Evolutionary conservation across 1,139 yeast genomes (phyloP), one percentile per base, ranked within the genome.

Genomic region (Debaryomyces fabryi): DNA sequence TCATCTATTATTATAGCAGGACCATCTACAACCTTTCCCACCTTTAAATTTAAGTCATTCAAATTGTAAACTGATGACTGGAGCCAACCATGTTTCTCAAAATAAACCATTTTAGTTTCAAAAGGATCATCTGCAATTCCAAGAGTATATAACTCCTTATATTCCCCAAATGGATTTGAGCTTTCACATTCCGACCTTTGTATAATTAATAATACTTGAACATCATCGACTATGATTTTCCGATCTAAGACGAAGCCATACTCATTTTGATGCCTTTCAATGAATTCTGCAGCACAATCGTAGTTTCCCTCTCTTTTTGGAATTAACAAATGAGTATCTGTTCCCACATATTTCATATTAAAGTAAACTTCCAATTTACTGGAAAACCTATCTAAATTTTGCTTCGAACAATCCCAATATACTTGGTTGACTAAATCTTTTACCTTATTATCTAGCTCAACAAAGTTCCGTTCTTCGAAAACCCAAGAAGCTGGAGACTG

Each of bases 1-100:
- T 81, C 81, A 64, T 88, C 96, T 12, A 88, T 84, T 50, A 88
- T 74, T 54, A 88, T 80, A 0, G 91, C 89, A 3, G 96, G 96
- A 0, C 96, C 96, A 2, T 50, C 34, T 6, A 87, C 63, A 13
- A 65, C 57, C 7, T 75, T 65, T 3, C 91, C 91, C 8, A 75
- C 53, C 3, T 59, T 50, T 45, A 86, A 63, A 4, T 69, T 68
- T 45, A 87, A 63, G 4, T 69, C 67, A n/a, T 74, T 78, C 42
- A 84, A 65, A 37, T 68, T 60, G 57, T 64, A 82, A 0, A 85
- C 72, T 1, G 76, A 71, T 0, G 87, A 72, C 2, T 71, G 66
- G 1, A 60, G 49, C 71, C 82, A 74, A 2, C 76, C 77, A 0
- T 39, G 45, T 13, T 51, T 52, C 37, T 58, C 63, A 44, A 59